Evolutionary conservation across 371 early-diverging fungal genomes (phyloP).

Genomic region (Nematocida parisii): DNA sequence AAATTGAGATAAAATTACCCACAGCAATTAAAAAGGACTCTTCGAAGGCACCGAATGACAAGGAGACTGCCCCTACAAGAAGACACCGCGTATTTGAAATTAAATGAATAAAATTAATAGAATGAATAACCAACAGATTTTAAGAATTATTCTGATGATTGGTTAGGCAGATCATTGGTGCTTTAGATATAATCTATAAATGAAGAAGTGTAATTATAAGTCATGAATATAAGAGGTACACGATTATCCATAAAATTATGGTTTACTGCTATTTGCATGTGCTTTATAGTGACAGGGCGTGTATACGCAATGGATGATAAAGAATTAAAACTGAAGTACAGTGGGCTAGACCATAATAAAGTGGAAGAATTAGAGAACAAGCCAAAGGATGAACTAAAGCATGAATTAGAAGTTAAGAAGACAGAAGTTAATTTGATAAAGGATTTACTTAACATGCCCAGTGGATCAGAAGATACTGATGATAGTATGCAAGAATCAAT

Average conservation of each 20-base stretch:
- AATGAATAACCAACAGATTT: constrained; percentile 12
- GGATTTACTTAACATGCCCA: too few species aligned
- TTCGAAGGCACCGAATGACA: background rate
- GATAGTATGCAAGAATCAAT: too few species aligned
- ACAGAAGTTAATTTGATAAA: too few species aligned
- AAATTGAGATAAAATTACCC: constrained; percentile 14
- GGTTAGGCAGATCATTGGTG: background rate
- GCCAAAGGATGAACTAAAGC: too few species aligned
- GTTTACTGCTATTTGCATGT: background rate
- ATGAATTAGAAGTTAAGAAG: too few species aligned
- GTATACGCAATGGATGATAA: background rate
- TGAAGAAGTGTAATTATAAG: background rate
- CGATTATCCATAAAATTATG: background rate
- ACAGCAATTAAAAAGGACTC: background rate
- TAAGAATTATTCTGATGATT: background rate
- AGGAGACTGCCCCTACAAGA: background rate
- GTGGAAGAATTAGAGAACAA: too few species aligned
- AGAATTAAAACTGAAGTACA: background rate
- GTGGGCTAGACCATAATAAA: too few species aligned
- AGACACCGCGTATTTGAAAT: constrained; percentile 4
- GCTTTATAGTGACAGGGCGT: background rate
- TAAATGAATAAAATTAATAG: background rate
- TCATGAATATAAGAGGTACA: background rate
- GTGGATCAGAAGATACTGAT: too few species aligned
- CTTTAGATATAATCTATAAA: background rate